Conservation (phyloP, 2,329 filamentous ascomycete species). For the Cercospora sp. region DNA sequence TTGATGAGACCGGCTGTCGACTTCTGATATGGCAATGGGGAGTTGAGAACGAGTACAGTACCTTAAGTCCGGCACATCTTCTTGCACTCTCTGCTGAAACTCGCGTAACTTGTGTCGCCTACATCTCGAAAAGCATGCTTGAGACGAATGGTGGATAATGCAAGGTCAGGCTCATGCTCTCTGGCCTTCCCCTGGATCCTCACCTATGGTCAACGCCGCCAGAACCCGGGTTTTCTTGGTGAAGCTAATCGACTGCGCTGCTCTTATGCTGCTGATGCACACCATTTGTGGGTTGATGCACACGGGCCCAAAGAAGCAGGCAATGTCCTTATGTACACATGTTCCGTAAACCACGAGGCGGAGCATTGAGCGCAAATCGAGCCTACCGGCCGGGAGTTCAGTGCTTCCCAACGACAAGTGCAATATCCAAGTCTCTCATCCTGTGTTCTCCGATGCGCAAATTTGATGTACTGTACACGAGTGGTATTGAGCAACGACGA, state of each 20-base stretch:
- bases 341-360: background rate
- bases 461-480: background rate
- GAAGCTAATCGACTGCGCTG: no score
- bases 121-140: background rate
- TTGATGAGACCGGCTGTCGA: background rate
- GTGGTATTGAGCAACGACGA: background rate
- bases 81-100: no score
- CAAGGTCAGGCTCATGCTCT: background rate
- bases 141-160: background rate
- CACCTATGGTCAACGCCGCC: no score
- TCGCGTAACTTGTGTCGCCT: background rate
- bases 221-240: no score
- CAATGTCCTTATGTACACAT: no score
- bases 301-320: no score
- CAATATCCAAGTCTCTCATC: background rate
- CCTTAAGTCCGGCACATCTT: no score
- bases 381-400: background rate
- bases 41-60: no score
- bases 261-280: no score
- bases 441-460: background rate
- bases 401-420: background rate
- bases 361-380: background rate
- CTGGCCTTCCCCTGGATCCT: no score
- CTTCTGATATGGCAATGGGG: no score
- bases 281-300: no score